A percentile compares a stretch with the other conserved stretches of the same genome.
Evolutionary conservation across 2,329 filamentous ascomycete species (phyloP).

Genomic region (Setomelanomma holmii): DNA sequence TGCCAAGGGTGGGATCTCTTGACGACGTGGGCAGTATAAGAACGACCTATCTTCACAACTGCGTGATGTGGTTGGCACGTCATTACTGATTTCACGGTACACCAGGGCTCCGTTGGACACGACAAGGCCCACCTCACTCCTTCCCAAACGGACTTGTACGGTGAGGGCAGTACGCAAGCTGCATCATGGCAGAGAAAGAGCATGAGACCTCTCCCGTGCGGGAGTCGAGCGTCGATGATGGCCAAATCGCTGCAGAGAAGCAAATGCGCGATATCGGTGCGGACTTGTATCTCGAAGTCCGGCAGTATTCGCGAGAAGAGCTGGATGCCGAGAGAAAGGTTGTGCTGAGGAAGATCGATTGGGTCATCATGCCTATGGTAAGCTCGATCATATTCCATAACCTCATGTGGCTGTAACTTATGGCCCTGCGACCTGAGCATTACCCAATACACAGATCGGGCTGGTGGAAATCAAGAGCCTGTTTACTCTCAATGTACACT

Average conservation of each 20-base stretch:
- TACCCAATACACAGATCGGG: too few relatives aligned
- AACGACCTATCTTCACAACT: too few relatives aligned
- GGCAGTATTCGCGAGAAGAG: slow-evolving; percentile 53
- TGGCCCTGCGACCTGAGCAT: too few relatives aligned
- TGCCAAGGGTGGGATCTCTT: slow-evolving; percentile 26
- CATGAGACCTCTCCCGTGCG: slow-evolving; percentile 27
- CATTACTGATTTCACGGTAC: not conserved
- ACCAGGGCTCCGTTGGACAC: not conserved
- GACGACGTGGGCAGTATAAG: slow-evolving; percentile 1
- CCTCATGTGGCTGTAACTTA: too few relatives aligned
- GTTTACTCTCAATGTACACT: too few relatives aligned
- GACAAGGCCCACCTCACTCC: too few relatives aligned
- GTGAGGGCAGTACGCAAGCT: too few relatives aligned
- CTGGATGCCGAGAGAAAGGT: slow-evolving; percentile 52
- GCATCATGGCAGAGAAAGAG: slow-evolving; percentile 33
- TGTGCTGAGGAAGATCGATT: slow-evolving; percentile 55
- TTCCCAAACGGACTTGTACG: too few relatives aligned
- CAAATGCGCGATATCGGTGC: slow-evolving; percentile 54
- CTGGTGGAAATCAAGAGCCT: too few relatives aligned
- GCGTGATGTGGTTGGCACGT: not conserved
- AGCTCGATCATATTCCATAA: not conserved
- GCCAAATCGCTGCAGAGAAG: slow-evolving; percentile 37
- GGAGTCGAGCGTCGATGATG: slow-evolving; percentile 37
- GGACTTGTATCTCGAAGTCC: slow-evolving; percentile 54
- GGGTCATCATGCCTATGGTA: slow-evolving; percentile 58